Percentiles rank a stretch among this genome's conserved stretches.
phyloP scores from a whole-genome alignment of 495 filamentous ascomycete species.

The Lasiosphaeriaceae sp. region DNA sequence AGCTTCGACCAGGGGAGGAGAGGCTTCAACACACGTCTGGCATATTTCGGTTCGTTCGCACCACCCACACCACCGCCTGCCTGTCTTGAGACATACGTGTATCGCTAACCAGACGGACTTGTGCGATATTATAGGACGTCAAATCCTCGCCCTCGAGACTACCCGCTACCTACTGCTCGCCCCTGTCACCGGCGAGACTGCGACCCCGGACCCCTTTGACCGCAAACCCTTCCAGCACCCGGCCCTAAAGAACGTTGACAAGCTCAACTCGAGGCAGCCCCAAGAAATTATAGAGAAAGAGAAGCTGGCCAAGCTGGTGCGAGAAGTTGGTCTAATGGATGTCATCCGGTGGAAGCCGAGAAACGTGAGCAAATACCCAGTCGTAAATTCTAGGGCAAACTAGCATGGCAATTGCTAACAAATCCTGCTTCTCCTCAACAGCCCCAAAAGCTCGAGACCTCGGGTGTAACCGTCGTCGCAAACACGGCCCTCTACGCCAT shows the following conservation, averaged over 20 bases:
- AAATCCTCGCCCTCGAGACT: slow-evolving; percentile 74
- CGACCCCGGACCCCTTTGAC: slow-evolving; percentile 39
- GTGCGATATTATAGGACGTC: slow-evolving; percentile 56
- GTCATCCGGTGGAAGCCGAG: slow-evolving; percentile 87
- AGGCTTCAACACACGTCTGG: slow-evolving; percentile 90
- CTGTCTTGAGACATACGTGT: slow-evolving; percentile 33
- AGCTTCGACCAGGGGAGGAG: slow-evolving; percentile 93
- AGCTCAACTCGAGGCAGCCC: slow-evolving; percentile 54
- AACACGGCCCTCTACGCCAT: slow-evolving; percentile 78
- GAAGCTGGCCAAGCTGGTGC: slow-evolving; percentile 62
- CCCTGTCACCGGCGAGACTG: slow-evolving; percentile 21
- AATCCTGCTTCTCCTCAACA: slow-evolving; percentile 31
- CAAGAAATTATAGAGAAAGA: slow-evolving; percentile 53
- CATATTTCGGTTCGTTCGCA: slow-evolving; percentile 69
- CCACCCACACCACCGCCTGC: slow-evolving; percentile 43
- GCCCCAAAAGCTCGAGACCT: slow-evolving; percentile 65
- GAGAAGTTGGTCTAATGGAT: slow-evolving; percentile 61
- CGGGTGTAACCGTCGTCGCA: slow-evolving; percentile 68
- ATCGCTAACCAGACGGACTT: slow-evolving; percentile 22
- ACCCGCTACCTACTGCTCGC: slow-evolving; percentile 63
- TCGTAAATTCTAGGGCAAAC: background rate
- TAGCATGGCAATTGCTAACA: slow-evolving; percentile 2
- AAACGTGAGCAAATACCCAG: slow-evolving; percentile 30
- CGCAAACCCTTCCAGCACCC: slow-evolving; percentile 69
- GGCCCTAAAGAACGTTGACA: slow-evolving; percentile 66